Evolutionary conservation across 2,329 filamentous ascomycete species (phyloP).

Genomic region (Bipolaris oryzae): DNA sequence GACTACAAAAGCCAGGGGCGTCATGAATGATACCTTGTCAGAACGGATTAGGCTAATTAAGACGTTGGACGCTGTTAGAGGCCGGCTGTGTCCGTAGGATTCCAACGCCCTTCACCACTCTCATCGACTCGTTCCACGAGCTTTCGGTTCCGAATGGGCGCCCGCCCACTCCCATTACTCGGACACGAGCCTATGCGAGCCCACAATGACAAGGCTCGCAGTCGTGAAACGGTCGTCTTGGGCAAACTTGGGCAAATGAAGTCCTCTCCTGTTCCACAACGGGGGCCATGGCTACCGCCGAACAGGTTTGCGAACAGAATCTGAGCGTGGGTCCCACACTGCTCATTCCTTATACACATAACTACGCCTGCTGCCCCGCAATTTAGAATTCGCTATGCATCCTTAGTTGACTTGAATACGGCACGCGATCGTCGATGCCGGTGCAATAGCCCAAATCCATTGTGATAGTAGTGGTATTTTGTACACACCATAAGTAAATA

Average conservation of each 20-base stretch:
- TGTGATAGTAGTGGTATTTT: conserved; percentile 1
- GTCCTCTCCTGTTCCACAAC: conserved; percentile 28
- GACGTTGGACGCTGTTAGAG: conserved; percentile 40
- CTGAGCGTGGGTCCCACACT: conserved; percentile 19
- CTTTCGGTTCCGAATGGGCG: neutral
- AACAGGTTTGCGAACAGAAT: conserved; percentile 28
- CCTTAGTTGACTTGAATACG: conserved; percentile 11
- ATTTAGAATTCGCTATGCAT: conserved; percentile 33
- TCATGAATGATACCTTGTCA: conserved; percentile 36
- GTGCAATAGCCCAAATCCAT: conserved; percentile 1
- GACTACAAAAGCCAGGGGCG: conserved; percentile 16
- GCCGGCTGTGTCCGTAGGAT: conserved; percentile 39
- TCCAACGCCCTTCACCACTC: conserved; percentile 12
- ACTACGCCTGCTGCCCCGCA: conserved; percentile 38
- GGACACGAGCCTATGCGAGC: conserved; percentile 1
- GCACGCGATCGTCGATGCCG: conserved; percentile 22
- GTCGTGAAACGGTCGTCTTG: conserved; percentile 21
- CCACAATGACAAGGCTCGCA: conserved; percentile 6
- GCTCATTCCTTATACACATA: conserved; percentile 8
- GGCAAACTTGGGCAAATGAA: conserved; percentile 20
- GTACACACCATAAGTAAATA: too few relatives aligned
- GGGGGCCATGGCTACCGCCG: conserved; percentile 28
- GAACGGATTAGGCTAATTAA: conserved; percentile 46
- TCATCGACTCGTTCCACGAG: neutral
- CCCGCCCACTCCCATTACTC: neutral